Evolutionary conservation across 805 yeast genomes (phyloP), one percentile per base, ranked within the genome.

Genomic region (Hanseniaspora singularis): DNA sequence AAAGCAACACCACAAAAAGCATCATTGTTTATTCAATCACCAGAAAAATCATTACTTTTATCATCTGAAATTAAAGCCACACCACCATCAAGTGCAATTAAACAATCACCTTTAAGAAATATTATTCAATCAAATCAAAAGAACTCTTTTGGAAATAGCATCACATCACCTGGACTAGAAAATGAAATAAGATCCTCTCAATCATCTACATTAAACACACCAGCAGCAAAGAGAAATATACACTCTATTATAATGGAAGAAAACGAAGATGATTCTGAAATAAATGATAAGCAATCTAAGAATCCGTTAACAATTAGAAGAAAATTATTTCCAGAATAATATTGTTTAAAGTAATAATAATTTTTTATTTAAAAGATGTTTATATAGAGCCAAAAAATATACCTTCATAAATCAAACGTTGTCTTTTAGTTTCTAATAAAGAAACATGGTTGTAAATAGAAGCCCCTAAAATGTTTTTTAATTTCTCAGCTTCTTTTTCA

Each of bases 331-430:
- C 22, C 46, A 16, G 40, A 39, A 14, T 39, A 44, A 28, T 36
- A 19, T 33, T 26, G 42, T 16, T 9, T 10, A 23, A 51, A 38
- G 16, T 7, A 43, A 30, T 16, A 39, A 15, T 15, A 10, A 20
- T 26, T 33, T 24, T 33, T 15, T 34, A 22, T 26, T 30, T 24
- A 18, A 19, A n/a, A 10, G 22, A 38, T 26, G 40, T 26, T 32
- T 50, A 49, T 19, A 58, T 47, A 54, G 80, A 88, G 8, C 89
- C 94, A 58, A 82, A 79, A 59, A 81, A 82, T 10, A 84, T 71
- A 5, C 87, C 87, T 51, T 74, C 67, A 24, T 70, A 70, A 12
- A 82, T 66, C 36, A 37, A 37, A 30, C 47, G 38, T 22, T 65
- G 70, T 50, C 63, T 66, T 1, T 77, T 74, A 57, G 66, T 73